Conservation (phyloP, 768 basidiomycete species). For the Auriscalpium vulgare region DNA sequence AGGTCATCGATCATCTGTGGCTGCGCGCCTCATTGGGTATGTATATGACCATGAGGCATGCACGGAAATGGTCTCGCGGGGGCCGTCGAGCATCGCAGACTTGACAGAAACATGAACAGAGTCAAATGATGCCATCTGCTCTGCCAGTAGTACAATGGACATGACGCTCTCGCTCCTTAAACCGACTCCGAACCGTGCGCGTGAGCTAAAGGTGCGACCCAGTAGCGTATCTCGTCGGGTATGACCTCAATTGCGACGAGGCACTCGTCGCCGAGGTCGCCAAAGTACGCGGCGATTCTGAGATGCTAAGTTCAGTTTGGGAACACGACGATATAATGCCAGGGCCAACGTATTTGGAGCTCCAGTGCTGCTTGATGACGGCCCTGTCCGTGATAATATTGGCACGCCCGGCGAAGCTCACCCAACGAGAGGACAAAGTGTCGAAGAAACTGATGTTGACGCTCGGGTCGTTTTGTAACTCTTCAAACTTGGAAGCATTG, state of each 20-base stretch:
- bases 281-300: slow-evolving; percentile 73
- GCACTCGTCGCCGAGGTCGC: slow-evolving; percentile 78
- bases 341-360: slow-evolving; percentile 30
- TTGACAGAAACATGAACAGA: too few relatives aligned
- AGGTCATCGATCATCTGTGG: too few relatives aligned
- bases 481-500: slow-evolving; percentile 68
- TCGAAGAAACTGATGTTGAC: slow-evolving; percentile 81
- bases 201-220: slow-evolving; percentile 34
- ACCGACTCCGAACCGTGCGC: too few relatives aligned
- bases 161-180: too few relatives aligned
- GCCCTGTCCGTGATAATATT: slow-evolving; percentile 54
- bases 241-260: slow-evolving; percentile 72
- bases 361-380: slow-evolving; percentile 58
- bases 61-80: too few relatives aligned
- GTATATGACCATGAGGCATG: too few relatives aligned
- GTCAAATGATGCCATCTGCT: too few relatives aligned
- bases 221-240: slow-evolving; percentile 78
- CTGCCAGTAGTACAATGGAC: too few relatives aligned
- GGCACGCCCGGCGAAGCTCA: slow-evolving; percentile 68
- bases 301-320: background rate
- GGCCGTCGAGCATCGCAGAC: too few relatives aligned
- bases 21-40: too few relatives aligned
- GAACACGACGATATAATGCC: slow-evolving; percentile 9
- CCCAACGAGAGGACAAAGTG: slow-evolving; percentile 66
- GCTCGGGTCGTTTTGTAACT: slow-evolving; percentile 65